phyloP scores from a whole-genome alignment of 164 flowering plant species.

The Vitis labrusca region DNA sequence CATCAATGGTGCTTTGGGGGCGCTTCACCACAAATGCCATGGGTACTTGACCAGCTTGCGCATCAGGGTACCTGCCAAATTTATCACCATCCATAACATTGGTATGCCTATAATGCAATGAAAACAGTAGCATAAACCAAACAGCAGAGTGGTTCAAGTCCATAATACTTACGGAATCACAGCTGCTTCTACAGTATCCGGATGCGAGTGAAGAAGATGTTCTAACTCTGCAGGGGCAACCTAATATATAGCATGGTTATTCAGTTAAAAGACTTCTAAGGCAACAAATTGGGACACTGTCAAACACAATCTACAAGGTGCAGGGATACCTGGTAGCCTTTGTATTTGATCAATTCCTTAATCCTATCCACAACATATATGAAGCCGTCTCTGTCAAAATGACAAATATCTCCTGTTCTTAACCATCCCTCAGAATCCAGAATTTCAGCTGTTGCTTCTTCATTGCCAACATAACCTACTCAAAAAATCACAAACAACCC shows the following conservation, averaged over 20 bases:
- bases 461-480: conserved; percentile 23
- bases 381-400: conserved; percentile 22
- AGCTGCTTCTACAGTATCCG: conserved; percentile 31
- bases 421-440: conserved; percentile 26
- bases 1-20: conserved; percentile 23
- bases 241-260: conserved; percentile 2
- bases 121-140: no score
- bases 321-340: conserved; percentile 25
- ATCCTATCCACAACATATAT: conserved; percentile 18
- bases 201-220: conserved; percentile 30
- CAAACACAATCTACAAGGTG: not conserved
- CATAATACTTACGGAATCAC: conserved; percentile 30
- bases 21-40: conserved; percentile 38
- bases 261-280: no score
- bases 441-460: conserved; percentile 16
- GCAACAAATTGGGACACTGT: no score
- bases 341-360: conserved; percentile 26
- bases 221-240: conserved; percentile 40
- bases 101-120: not conserved
- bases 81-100: not conserved
- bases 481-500: not conserved
- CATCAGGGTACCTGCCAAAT: conserved; percentile 29
- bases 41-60: conserved; percentile 41
- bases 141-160: no score
- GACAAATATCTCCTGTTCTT: conserved; percentile 24